These are phyloP conservation scores for Cytospora paraplurivora DNA, from an alignment of 2,329 filamentous ascomycete genomes.

Conservation along the genomic window DNA sequence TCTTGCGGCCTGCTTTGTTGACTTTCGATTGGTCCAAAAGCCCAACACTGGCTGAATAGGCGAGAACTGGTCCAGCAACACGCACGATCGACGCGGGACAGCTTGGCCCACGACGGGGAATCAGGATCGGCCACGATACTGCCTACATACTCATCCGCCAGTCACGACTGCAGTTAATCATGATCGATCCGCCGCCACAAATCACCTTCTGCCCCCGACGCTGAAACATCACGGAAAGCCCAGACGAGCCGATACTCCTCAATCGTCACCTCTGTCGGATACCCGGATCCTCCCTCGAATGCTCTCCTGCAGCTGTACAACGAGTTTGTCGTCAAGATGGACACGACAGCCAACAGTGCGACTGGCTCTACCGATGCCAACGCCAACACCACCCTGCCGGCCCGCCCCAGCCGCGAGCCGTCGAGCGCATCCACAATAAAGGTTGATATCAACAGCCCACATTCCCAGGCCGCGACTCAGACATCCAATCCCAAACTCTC, in stretches of 20 bases:
- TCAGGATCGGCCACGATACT: conserved; percentile 27
- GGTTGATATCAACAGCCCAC: conserved; percentile 30
- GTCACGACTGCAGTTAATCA: conserved; percentile 22
- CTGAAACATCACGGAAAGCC: conserved; percentile 23
- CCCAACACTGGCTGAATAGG: conserved; percentile 18
- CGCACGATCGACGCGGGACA: conserved; percentile 28
- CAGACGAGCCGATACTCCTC: conserved; percentile 31
- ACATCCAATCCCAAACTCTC: conserved; percentile 35
- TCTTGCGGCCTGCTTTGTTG: conserved; percentile 13
- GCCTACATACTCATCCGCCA: conserved; percentile 18
- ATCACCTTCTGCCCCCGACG: conserved; percentile 19
- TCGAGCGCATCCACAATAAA: conserved; percentile 32
- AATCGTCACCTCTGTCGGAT: conserved; percentile 26
- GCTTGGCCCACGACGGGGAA: conserved; percentile 26
- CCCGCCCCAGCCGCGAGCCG: conserved; percentile 36
- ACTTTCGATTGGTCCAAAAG: conserved; percentile 24
- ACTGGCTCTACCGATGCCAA: conserved; percentile 35
- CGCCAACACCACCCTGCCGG: conserved; percentile 28
- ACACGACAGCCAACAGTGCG: conserved; percentile 39
- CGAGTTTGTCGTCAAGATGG: conserved; percentile 36
- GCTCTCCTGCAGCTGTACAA: conserved; percentile 9
- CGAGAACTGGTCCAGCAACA: conserved; percentile 23
- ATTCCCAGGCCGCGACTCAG: conserved; percentile 29
- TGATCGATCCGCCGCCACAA: conserved; percentile 27
- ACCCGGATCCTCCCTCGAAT: conserved; percentile 17